These are phyloP conservation scores for Alternaria brassicae DNA, from an alignment of 2,329 filamentous ascomycete genomes.

Conservation along the genomic window DNA sequence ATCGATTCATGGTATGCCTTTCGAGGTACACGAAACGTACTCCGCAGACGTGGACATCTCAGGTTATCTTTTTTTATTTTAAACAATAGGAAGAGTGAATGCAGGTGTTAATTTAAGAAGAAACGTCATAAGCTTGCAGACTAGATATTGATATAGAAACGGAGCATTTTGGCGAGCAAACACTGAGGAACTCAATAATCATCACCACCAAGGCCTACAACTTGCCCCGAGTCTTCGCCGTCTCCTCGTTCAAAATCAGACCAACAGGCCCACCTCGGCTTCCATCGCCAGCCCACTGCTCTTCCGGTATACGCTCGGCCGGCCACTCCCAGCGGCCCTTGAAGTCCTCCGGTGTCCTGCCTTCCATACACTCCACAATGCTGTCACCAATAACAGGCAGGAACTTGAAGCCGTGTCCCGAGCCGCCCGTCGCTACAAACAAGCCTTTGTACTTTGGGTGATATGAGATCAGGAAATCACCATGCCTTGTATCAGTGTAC, in stretches of 20 bases:
- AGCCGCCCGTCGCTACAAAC: constrained; percentile 67
- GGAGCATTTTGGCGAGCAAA: not conserved
- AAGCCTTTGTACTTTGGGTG: constrained; percentile 60
- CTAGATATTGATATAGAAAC: not conserved
- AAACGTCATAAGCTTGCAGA: not conserved
- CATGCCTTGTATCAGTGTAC: constrained; percentile 64
- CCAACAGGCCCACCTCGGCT: constrained; percentile 49
- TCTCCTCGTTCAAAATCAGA: constrained; percentile 51
- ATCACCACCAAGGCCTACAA: constrained; percentile 35
- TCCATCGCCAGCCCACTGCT: constrained; percentile 49
- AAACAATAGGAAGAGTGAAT: not conserved
- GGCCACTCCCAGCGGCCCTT: constrained; percentile 68
- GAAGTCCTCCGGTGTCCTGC: constrained; percentile 57
- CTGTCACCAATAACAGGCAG: constrained; percentile 64
- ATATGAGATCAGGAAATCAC: constrained; percentile 63
- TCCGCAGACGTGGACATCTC: no score
- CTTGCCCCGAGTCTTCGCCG: constrained; percentile 44
- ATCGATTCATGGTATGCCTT: no score
- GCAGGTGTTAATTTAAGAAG: rapidly evolving
- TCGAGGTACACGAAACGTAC: not conserved
- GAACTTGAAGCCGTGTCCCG: constrained; percentile 69
- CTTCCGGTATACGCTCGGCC: constrained; percentile 48
- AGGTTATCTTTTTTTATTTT: not conserved
- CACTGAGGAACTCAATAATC: not conserved
- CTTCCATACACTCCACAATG: constrained; percentile 60